Evolutionary conservation across 306 rosid genomes (phyloP).

Genomic region (Arachis stenosperma): DNA sequence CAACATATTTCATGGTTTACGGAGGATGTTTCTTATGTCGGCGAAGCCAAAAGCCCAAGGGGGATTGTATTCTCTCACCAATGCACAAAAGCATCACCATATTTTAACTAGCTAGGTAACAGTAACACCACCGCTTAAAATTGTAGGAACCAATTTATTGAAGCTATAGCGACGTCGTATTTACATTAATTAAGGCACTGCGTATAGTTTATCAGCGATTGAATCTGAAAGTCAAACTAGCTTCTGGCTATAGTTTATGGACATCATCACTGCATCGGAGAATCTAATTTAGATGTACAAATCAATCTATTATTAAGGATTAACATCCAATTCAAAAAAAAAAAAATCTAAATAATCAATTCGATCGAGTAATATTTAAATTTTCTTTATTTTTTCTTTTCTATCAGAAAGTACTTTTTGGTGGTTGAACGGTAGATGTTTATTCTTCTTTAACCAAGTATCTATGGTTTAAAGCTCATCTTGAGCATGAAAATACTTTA

Average conservation of each 20-base stretch:
- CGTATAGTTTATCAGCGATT: neutral
- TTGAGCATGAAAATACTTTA: no score
- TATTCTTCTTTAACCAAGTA: no score
- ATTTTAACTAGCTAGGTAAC: neutral
- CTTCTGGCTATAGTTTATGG: neutral
- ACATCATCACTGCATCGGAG: neutral
- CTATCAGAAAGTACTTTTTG: no score
- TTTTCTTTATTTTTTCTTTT: no score
- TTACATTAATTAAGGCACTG: constrained; percentile 7
- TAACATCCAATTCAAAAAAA: constrained; percentile 3
- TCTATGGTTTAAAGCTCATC: no score
- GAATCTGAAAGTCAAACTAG: neutral
- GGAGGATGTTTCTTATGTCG: constrained; percentile 40
- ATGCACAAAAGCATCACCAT: neutral
- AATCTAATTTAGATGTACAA: neutral
- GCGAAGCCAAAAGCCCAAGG: neutral
- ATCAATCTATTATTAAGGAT: neutral
- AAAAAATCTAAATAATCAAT: no score
- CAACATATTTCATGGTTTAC: constrained; percentile 41
- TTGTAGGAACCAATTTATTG: neutral
- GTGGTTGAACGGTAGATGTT: no score
- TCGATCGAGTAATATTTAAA: no score
- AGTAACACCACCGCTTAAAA: constrained; percentile 2
- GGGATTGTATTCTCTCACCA: neutral
- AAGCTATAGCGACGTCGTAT: neutral